These are phyloP conservation scores for Chimonanthus praecox DNA, from an alignment of 164 flowering plant species.

Conservation along the genomic window DNA sequence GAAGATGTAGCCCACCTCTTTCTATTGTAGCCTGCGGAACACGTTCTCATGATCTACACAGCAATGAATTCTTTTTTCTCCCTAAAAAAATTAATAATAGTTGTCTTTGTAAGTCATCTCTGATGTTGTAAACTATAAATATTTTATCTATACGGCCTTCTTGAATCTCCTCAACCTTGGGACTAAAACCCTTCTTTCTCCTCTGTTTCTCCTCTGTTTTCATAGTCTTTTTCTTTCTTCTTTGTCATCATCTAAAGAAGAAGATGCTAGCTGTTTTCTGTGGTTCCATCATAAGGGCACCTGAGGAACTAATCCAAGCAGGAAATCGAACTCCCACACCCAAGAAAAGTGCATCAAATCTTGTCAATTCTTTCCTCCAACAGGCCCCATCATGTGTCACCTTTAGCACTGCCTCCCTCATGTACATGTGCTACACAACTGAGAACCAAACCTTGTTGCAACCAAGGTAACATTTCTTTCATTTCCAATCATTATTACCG, in stretches of 20 bases:
- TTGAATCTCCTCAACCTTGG: neutral
- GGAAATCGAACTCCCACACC: slow-evolving; percentile 17
- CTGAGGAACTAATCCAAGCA: slow-evolving; percentile 13
- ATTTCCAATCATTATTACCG: neutral
- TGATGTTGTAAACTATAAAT: neutral
- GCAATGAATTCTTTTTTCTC: neutral
- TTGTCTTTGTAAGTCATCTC: neutral
- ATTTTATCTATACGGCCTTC: neutral
- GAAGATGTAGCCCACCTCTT: neutral
- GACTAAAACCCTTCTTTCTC: no score
- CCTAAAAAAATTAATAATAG: neutral
- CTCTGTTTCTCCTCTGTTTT: neutral
- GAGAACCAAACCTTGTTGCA: slow-evolving; percentile 12
- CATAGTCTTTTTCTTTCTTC: neutral
- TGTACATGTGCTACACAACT: slow-evolving; percentile 11
- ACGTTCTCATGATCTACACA: neutral
- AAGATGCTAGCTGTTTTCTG: slow-evolving; percentile 11
- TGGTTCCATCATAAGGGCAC: slow-evolving; percentile 4
- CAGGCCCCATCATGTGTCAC: slow-evolving; percentile 9
- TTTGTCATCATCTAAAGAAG: neutral
- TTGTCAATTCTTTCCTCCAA: slow-evolving; percentile 6
- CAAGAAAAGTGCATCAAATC: slow-evolving; percentile 7
- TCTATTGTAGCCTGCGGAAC: neutral
- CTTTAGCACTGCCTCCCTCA: neutral
- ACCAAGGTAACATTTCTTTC: slow-evolving; percentile 8